A percentile compares a stretch with the other conserved stretches of the same genome.
Conservation (phyloP, 306 rosid species). For the Quercus agrifolia region DNA sequence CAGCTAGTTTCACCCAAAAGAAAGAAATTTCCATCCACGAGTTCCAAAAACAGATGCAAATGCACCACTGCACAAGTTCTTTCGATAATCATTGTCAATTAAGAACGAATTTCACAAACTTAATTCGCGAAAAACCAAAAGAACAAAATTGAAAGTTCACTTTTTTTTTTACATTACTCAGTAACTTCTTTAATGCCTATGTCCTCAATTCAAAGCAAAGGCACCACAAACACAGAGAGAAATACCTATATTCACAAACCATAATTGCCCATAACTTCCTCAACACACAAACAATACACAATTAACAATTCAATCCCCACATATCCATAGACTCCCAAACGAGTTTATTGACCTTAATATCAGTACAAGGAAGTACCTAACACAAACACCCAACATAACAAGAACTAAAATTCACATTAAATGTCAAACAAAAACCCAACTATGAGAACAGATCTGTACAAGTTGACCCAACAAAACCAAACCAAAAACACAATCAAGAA, state of each 20-base stretch:
- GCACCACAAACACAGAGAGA: background rate
- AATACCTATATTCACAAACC: background rate
- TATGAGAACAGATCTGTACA: background rate
- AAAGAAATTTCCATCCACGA: too few relatives aligned
- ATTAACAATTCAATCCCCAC: background rate
- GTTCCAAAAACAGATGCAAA: too few relatives aligned
- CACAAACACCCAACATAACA: background rate
- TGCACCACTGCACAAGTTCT: too few relatives aligned
- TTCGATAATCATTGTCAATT: too few relatives aligned
- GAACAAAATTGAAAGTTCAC: background rate
- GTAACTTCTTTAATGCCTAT: background rate
- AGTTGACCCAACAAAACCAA: background rate
- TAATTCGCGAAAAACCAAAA: too few relatives aligned
- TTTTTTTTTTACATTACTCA: background rate
- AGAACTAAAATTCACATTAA: background rate
- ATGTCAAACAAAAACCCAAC: background rate
- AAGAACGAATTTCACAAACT: too few relatives aligned
- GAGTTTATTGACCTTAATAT: background rate
- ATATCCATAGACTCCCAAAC: background rate
- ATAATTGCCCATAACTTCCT: background rate
- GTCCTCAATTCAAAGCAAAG: background rate
- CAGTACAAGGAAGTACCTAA: background rate
- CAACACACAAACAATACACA: background rate
- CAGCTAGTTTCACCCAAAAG: too few relatives aligned
- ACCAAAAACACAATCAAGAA: background rate